Evolutionary conservation across 305 asterid species (phyloP).

Genomic region (Solanum chacoense): DNA sequence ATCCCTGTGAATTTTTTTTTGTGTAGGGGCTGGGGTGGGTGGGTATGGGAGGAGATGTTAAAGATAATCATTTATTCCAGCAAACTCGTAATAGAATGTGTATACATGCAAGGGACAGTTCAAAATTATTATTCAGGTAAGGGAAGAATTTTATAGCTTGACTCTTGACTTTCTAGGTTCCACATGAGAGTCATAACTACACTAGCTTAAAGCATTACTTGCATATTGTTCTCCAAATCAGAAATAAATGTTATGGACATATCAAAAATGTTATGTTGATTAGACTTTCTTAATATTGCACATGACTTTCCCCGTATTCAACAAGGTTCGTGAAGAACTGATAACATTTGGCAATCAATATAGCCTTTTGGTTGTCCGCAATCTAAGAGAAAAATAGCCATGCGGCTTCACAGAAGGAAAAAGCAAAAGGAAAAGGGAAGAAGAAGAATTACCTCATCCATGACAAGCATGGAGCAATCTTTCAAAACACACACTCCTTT

Average conservation of each 20-base stretch:
- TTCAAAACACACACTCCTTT: conserved; percentile 67
- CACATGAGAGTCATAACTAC: background rate
- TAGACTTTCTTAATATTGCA: background rate
- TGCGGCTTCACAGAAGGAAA: background rate
- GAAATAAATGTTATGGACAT: background rate
- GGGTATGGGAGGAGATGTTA: background rate
- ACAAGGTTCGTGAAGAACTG: background rate
- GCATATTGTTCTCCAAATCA: background rate
- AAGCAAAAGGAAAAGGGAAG: background rate
- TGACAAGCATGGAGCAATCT: conserved; percentile 65
- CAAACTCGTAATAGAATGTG: background rate
- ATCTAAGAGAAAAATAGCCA: background rate
- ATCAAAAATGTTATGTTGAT: background rate
- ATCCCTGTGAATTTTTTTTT: background rate
- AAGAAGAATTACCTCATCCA: conserved; percentile 68
- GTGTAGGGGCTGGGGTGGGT: background rate
- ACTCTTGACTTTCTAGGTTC: background rate
- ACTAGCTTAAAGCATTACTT: background rate
- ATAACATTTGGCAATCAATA: background rate
- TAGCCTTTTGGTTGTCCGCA: background rate
- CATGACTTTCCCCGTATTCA: background rate
- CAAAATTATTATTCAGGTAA: background rate
- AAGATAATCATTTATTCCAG: background rate
- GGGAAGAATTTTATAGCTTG: background rate
- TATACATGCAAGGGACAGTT: background rate